Conservation (phyloP, 1,284 basidiomycete species). For the Microstroma glucosiphilum region DNA sequence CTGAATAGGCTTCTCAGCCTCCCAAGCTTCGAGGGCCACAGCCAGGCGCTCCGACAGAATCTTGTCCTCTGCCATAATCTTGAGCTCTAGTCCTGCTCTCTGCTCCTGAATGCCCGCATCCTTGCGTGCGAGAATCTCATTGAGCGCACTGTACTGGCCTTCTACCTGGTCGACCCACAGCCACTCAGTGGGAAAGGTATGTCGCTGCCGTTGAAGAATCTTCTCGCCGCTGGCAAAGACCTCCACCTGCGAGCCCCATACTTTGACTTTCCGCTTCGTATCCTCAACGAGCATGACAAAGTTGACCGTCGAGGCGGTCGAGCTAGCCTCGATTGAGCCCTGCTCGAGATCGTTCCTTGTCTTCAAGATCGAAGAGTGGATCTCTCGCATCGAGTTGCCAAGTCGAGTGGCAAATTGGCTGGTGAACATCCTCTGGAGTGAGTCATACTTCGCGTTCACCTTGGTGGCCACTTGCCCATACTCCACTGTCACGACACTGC, state of each 20-base stretch:
- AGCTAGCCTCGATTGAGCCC: slow-evolving; percentile 61
- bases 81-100: slow-evolving; percentile 87
- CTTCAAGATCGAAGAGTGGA: slow-evolving; percentile 84
- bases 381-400: slow-evolving; percentile 89
- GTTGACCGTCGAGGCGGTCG: slow-evolving; percentile 90
- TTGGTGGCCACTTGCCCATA: slow-evolving; percentile 96
- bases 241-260: slow-evolving; percentile 96
- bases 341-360: slow-evolving; percentile 90
- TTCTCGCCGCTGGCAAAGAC: slow-evolving; percentile 90
- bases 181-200: slow-evolving; percentile 95
- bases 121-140: slow-evolving; percentile 94
- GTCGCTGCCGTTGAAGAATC: slow-evolving; percentile 91
- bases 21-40: slow-evolving; percentile 86
- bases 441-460: slow-evolving; percentile 96
- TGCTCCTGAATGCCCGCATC: slow-evolving; percentile 98
- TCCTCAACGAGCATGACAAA: slow-evolving; percentile 99
- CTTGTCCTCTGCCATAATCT: slow-evolving; percentile 99
- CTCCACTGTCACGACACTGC: slow-evolving; percentile 76
- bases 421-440: slow-evolving; percentile 93
- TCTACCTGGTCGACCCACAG: slow-evolving; percentile 94
- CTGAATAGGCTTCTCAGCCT: slow-evolving; percentile 87
- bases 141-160: slow-evolving; percentile 97
- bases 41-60: slow-evolving; percentile 65
- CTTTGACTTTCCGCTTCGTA: slow-evolving; percentile 89
- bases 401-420: slow-evolving; percentile 85